Evolutionary conservation across 306 rosid species (phyloP), one percentile per base, ranked within the genome.

Genomic region (Sicyos edulis): DNA sequence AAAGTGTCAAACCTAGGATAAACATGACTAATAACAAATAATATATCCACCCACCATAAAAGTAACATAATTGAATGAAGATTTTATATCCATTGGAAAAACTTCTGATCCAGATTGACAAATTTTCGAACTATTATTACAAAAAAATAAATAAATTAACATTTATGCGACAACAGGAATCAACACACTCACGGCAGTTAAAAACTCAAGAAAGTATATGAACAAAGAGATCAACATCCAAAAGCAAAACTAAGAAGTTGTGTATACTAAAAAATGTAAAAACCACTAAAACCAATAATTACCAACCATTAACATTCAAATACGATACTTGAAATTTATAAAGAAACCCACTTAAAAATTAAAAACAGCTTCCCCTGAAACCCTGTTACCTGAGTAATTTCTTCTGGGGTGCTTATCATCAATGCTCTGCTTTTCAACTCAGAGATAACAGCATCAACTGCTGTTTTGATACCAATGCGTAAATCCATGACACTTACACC

Each of bases 401-500:
- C 97, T 76, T 90, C 97, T 9, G 88, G 87, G 10, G 98, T 93
- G 82, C 97, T 84, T 78, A 93, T 88, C 98, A 86, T 88, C 70
- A 83, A 71, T 80, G 97, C 95, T 75, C 74, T 88, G 74, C 86
- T 87, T 84, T 87, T 93, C 87, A 93, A 82, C 71, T 88, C 95
- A 17, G 87, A 75, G 70, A 90, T 77, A 77, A 90, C 89, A 80
- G 95, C 92, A 80, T 88, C 89, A 61, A 90, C 95, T 47, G 98
- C 98, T 81, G 73, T 82, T 75, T 88, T 93, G 78, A 93, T 88
- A 80, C 98, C 98, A 57, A 70, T 78, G 10, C 97, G 90, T 74
- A 93, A 82, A 78, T 93, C 98, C 96, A 93, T 93, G 74, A 83
- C 97, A 83, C 85, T 93, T 65, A 87, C 87, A 66, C 98, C 98